These are phyloP conservation scores for Clonostachys solani DNA, from an alignment of 2,329 filamentous ascomycete species.

Conservation along the genomic window DNA sequence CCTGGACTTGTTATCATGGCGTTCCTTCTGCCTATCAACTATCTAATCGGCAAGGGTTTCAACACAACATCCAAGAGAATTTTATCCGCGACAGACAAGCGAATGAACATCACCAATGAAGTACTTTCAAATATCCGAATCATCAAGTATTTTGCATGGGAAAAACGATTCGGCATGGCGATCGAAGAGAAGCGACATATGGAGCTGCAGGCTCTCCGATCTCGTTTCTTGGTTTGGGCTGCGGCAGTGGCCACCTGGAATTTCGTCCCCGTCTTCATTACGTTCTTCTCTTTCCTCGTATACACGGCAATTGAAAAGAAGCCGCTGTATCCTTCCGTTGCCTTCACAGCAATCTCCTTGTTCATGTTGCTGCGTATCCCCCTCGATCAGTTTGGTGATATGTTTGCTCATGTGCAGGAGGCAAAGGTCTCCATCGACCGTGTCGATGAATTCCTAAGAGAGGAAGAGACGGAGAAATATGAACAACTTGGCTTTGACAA, in stretches of 20 bases:
- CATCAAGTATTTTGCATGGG: constrained; percentile 99
- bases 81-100: constrained; percentile 87
- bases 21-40: constrained; percentile 83
- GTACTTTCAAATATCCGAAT: constrained; percentile 96
- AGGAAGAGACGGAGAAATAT: constrained; percentile 97
- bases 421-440: constrained; percentile 95
- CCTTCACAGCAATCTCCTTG: constrained; percentile 92
- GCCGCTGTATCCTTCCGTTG: constrained; percentile 83
- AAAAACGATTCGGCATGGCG: constrained; percentile 79
- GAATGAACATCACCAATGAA: constrained; percentile 95
- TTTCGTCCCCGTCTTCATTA: constrained; percentile 90
- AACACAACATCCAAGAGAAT: constrained; percentile 84
- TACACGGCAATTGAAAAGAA: constrained; percentile 91
- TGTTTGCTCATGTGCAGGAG: constrained; percentile 98
- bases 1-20: constrained; percentile 90
- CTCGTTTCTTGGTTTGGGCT: constrained; percentile 88
- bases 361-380: constrained; percentile 93
- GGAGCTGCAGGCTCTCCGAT: constrained; percentile 75
- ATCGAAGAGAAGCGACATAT: constrained; percentile 83
- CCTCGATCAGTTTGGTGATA: constrained; percentile 92
- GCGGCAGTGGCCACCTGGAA: constrained; percentile 93
- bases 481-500: constrained; percentile 72
- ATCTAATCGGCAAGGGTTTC: constrained; percentile 83
- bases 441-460: constrained; percentile 88
- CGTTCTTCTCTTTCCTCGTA: constrained; percentile 91